These are phyloP conservation scores for Xanthoconium separans DNA, from an alignment of 1,284 basidiomycete species.

Conservation along the genomic window DNA sequence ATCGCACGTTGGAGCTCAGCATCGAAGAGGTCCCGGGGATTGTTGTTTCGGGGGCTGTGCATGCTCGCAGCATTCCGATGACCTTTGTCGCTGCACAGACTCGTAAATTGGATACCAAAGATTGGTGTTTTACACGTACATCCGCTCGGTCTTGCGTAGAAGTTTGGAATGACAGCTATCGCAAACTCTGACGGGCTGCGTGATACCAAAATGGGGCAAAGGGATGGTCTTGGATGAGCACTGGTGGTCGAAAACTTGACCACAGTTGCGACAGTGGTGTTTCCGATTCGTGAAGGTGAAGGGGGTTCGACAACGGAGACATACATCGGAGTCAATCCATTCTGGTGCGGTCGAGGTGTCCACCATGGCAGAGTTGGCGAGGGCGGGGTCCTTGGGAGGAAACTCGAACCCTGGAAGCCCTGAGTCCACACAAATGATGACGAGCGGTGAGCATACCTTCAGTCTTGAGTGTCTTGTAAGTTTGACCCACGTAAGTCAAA, in stretches of 20 bases:
- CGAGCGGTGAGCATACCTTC: constrained; percentile 55
- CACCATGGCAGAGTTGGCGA: constrained; percentile 77
- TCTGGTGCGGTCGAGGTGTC: constrained; percentile 89
- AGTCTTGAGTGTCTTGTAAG: constrained; percentile 74
- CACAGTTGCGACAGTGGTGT: constrained; percentile 98
- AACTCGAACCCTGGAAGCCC: constrained; percentile 69
- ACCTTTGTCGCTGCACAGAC: constrained; percentile 36
- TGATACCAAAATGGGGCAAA: constrained; percentile 92
- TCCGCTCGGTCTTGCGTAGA: constrained; percentile 55
- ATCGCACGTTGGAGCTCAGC: constrained; percentile 94
- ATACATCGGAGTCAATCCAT: constrained; percentile 96
- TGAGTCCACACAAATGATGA: neutral
- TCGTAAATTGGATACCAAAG: constrained; percentile 4
- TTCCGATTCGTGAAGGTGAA: constrained; percentile 98
- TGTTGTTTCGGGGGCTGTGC: constrained; percentile 49
- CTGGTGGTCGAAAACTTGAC: constrained; percentile 92
- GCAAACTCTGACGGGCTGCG: constrained; percentile 92
- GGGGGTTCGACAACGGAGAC: constrained; percentile 87
- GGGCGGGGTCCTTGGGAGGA: constrained; percentile 73
- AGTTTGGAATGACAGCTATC: constrained; percentile 85
- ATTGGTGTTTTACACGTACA: constrained; percentile 29
- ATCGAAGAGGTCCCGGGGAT: constrained; percentile 71
- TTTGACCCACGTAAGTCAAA: constrained; percentile 76
- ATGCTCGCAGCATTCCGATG: constrained; percentile 54
- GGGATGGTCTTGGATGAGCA: constrained; percentile 88